Conservation (phyloP, 164 flowering plant species). For the Pachysandra terminalis region DNA sequence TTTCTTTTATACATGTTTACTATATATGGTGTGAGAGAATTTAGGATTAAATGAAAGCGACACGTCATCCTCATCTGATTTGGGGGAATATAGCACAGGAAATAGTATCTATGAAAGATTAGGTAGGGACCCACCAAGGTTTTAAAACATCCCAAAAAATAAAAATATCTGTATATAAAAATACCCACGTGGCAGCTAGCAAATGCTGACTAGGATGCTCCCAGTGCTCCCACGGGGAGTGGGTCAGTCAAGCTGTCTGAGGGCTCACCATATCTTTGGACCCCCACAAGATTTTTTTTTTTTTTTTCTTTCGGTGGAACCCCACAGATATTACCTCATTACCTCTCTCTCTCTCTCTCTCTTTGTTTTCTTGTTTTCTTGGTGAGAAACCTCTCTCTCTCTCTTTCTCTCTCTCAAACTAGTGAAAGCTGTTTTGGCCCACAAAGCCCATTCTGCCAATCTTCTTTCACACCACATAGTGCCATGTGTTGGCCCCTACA, state of each 20-base stretch:
- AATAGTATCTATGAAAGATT: background rate
- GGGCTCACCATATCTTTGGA: slow-evolving; percentile 9
- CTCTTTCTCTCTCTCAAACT: too few relatives aligned
- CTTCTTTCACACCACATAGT: background rate
- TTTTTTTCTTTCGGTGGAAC: background rate
- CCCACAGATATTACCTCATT: too few relatives aligned
- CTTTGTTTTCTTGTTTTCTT: too few relatives aligned
- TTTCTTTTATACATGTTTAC: too few relatives aligned
- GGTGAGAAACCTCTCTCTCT: too few relatives aligned
- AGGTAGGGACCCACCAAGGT: background rate
- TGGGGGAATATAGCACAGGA: background rate
- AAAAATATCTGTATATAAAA: background rate
- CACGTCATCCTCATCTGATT: background rate
- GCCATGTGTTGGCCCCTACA: background rate
- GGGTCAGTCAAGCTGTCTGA: slow-evolving; percentile 6
- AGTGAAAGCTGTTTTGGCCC: background rate
- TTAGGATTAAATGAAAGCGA: background rate
- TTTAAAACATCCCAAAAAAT: too few relatives aligned
- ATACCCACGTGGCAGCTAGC: slow-evolving; percentile 3
- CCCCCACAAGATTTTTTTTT: background rate
- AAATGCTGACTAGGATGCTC: slow-evolving; percentile 14
- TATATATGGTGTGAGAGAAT: too few relatives aligned
- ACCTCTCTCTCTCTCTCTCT: too few relatives aligned
- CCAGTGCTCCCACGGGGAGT: slow-evolving; percentile 24
- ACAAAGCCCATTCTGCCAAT: slow-evolving; percentile 8